Base-by-base conservation (phyloP, 768 basidiomycete species). In the Leccinum barrowsii region DNA sequence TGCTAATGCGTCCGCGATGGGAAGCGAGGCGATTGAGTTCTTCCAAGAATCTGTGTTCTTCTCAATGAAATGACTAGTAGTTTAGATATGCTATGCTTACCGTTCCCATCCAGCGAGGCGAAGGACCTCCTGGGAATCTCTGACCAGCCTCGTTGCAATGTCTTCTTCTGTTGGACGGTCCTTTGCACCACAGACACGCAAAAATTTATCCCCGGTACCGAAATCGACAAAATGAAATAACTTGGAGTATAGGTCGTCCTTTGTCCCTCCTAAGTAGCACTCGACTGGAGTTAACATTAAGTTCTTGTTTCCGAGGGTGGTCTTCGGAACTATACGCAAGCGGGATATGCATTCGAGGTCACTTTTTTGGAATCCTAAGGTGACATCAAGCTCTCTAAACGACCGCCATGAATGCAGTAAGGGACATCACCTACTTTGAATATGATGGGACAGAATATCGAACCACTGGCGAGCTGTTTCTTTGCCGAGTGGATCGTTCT, bases 171-270 rank as follows among this genome's bases (percentile, higher is more conserved):
- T 90, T 2, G 94, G 94, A 66, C 91, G 89, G 26, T 83, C 83
- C 65, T 84, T 88, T n/a, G 94, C 90, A 5, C 94, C 94, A 64
- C 92, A 91, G 5, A 88, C 85, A 52, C 79, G 80, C 40, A 98
- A 77, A 73, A 98, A 97, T 65, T 92, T 94, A 34, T 88, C 94
- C 8, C 77, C 74, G 1, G 77, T 65, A 0, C 92, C 94, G 70
- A 95, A 96, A 68, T 94, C 85, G 52, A 98, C 84, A 65, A 94
- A 96, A 22, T 82, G 80, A 68, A 97, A 95, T 1, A 95, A 76
- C 59, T 87, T 85, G 2, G 86, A 86, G 66, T 90, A 87, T 30
- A 92, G 83, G n/a, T 80, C 77, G 22, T 80, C 77, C 22, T 77
- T 73, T 8, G 75, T 71, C 30, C 76, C 74, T 5, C 78, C 81